Conservation (phyloP, 352 stramenopile genomes). For the Phytophthora parvispora region DNA sequence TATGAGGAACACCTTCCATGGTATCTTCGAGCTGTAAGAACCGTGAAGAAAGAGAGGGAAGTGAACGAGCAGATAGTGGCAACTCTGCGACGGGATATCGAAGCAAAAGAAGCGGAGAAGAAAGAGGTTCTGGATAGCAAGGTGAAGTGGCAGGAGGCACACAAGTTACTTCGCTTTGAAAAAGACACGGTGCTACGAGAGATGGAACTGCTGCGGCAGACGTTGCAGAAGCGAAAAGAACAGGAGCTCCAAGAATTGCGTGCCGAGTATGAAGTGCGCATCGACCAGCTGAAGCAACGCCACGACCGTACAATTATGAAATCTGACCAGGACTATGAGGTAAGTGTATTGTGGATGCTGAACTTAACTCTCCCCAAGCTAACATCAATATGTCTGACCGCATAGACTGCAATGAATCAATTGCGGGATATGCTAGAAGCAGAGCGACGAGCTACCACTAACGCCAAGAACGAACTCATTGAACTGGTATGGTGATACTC, state of each 20-base stretch:
- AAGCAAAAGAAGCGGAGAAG: constrained; percentile 34
- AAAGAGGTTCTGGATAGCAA: constrained; percentile 37
- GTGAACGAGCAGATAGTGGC: constrained; percentile 28
- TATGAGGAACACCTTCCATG: constrained; percentile 65
- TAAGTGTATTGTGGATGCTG: constrained; percentile 19
- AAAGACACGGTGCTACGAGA: constrained; percentile 75
- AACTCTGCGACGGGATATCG: constrained; percentile 33
- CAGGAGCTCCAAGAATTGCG: constrained; percentile 63
- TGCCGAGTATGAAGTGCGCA: constrained; percentile 56
- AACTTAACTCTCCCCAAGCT: background rate
- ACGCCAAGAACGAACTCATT: constrained; percentile 51
- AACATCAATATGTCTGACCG: background rate
- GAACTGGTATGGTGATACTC: constrained; percentile 34
- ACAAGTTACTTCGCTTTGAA: constrained; percentile 73
- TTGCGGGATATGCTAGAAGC: constrained; percentile 46
- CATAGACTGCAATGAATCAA: constrained; percentile 47
- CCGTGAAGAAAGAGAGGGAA: constrained; percentile 48
- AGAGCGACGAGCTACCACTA: constrained; percentile 43
- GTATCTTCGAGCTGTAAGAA: constrained; percentile 52
- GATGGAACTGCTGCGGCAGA: constrained; percentile 64
- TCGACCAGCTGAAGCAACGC: constrained; percentile 69
- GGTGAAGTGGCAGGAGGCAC: constrained; percentile 53
- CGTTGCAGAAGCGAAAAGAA: constrained; percentile 60
- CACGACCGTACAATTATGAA: constrained; percentile 61
- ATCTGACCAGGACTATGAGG: constrained; percentile 61